These are phyloP conservation scores for Cystobasidiaceae sp. DNA, from an alignment of 1,284 basidiomycete genomes.

Conservation along the genomic window DNA sequence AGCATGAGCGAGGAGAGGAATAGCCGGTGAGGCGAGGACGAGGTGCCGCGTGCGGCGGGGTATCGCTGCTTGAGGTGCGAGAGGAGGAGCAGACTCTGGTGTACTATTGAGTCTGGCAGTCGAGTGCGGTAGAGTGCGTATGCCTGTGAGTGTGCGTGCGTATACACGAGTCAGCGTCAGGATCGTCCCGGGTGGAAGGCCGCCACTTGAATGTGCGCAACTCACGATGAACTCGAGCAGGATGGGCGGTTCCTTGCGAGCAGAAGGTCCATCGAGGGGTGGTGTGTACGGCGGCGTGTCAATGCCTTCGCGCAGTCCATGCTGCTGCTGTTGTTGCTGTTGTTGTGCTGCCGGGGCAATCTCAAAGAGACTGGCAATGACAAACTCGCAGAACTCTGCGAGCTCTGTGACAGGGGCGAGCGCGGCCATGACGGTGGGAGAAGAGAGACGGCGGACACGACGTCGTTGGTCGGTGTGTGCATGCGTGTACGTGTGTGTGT, in stretches of 20 bases:
- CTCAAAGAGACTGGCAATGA: slow-evolving; percentile 39
- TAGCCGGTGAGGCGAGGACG: slow-evolving; percentile 78
- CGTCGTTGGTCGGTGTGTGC: no score
- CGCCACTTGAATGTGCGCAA: background rate
- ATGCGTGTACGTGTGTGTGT: no score
- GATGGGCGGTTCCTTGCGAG: slow-evolving; percentile 34
- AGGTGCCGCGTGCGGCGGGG: slow-evolving; percentile 72
- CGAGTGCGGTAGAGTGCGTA: slow-evolving; percentile 86
- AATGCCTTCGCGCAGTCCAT: slow-evolving; percentile 25
- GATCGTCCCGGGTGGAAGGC: no score
- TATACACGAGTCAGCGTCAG: no score
- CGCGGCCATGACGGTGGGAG: background rate
- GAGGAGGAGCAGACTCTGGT: slow-evolving; percentile 75
- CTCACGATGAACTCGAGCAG: slow-evolving; percentile 44
- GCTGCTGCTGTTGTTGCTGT: slow-evolving; percentile 11
- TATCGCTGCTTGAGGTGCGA: slow-evolving; percentile 84
- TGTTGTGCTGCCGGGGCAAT: slow-evolving; percentile 20
- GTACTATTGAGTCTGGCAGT: slow-evolving; percentile 72
- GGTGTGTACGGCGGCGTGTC: slow-evolving; percentile 35
- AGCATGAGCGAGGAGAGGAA: slow-evolving; percentile 95
- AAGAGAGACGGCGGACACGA: background rate
- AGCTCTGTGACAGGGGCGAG: no score
- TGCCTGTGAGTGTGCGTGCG: no score
- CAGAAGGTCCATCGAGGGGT: background rate
- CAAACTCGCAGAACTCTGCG: slow-evolving; percentile 41